Evolutionary conservation across 495 filamentous ascomycete genomes (phyloP), one percentile per base, ranked within the genome.

Genomic region (Podospora appendiculata): DNA sequence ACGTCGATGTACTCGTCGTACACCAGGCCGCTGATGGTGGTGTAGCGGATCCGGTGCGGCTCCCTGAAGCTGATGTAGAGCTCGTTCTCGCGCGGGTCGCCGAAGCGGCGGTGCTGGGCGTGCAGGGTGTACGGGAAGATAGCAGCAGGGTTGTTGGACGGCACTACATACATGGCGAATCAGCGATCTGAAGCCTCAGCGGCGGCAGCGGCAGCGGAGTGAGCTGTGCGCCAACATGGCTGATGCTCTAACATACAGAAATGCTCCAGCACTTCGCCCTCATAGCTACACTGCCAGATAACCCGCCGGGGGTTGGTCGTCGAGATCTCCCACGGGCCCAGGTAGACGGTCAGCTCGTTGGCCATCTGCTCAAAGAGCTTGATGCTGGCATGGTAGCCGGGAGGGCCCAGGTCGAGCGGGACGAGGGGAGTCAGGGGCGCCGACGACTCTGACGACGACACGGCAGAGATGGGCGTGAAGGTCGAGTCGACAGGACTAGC

Each of bases 371-470:
- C 60, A 54, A 56, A 67, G 1, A 70, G 56, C 44, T 60, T 66
- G 64, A 70, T 70, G 52, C 63, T 65, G 36, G 67, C 67, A 57
- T 62, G 58, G 49, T 64, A 70, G 10, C 67, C 67, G 13, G 67
- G 67, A 32, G 67, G 67, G 10, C 67, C 67, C 25, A 70, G 62
- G 36, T 70, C 67, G 18, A 70, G 64, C 4, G 67, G 63, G 38
- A 56, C 62, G 9, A 65, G 63, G 47, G 67, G 58, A 11, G 60
- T 59, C n/a, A 53, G 48, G 42, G 61, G 64, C 52, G 58, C 59
- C 12, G 62, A 62, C 6, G 65, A 62, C 41, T 64, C 58, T 41
- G 62, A 50, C 13, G 67, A 66, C 16, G 66, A 67, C 34, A 65
- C 61, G 25, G 59, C 60, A 16, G 66, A 68, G 44, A 51, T 63